These are phyloP conservation scores for Botrytis deweyae DNA, from an alignment of 2,329 filamentous ascomycete genomes.

Conservation along the genomic window DNA sequence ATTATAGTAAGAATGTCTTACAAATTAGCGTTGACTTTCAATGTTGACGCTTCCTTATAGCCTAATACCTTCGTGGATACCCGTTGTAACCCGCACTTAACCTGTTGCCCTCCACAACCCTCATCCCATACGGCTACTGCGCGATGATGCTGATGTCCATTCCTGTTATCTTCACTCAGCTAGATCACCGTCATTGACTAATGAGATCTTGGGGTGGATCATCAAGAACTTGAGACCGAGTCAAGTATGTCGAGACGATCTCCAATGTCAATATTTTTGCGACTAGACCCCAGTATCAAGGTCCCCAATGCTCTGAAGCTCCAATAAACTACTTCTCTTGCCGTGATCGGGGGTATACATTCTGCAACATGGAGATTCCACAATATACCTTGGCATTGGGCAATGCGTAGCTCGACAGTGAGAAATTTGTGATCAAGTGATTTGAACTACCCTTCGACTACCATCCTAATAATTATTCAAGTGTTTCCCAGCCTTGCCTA, in stretches of 20 bases:
- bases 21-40: not conserved
- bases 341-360: conserved; percentile 8
- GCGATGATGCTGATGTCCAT: not conserved
- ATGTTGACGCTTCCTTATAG: not conserved
- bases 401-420: not conserved
- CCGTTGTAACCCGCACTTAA: not conserved
- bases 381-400: not conserved
- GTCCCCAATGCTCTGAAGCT: not conserved
- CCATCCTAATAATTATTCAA: not conserved
- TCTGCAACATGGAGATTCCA: not conserved
- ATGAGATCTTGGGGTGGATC: not conserved
- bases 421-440: not conserved
- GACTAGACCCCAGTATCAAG: not conserved
- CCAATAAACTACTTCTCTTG: not conserved
- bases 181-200: not conserved
- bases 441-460: not conserved
- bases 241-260: not conserved
- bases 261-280: not conserved
- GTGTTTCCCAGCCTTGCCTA: not conserved
- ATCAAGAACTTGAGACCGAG: not conserved
- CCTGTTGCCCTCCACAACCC: not conserved
- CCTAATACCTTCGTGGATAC: not conserved
- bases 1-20: not conserved
- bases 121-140: not conserved
- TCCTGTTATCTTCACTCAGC: not conserved